Evolutionary conservation across 306 rosid species (phyloP).

Genomic region (Vicia sativa): DNA sequence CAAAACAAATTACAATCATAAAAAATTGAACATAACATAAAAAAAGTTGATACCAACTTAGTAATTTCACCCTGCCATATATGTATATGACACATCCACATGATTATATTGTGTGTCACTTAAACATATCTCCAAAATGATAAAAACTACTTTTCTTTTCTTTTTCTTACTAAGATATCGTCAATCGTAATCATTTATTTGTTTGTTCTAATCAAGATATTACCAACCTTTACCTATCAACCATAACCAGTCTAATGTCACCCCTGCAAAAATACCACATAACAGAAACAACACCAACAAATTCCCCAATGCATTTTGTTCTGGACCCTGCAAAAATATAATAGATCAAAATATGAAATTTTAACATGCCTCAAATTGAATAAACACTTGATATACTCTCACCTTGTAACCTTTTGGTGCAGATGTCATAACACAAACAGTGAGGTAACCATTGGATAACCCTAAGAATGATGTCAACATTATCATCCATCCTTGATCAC

Average conservation of each 20-base stretch:
- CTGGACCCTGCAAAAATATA: conserved; percentile 70
- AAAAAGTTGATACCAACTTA: no score
- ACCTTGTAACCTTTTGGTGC: conserved; percentile 98
- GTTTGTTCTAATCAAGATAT: background rate
- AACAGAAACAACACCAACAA: conserved; percentile 73
- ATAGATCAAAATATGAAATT: conserved; percentile 13
- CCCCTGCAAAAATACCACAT: conserved; percentile 89
- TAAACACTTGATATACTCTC: conserved; percentile 10
- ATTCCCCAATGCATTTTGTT: conserved; percentile 95
- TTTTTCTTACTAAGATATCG: background rate
- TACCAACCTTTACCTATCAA: conserved; percentile 91
- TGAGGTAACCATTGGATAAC: conserved; percentile 80
- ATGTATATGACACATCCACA: background rate
- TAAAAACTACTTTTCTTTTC: background rate
- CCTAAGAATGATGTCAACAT: conserved; percentile 81
- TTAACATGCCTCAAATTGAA: background rate
- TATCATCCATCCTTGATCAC: conserved; percentile 93
- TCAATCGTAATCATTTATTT: background rate
- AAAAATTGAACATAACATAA: no score
- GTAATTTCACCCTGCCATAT: background rate
- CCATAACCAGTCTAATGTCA: conserved; percentile 89
- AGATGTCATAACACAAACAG: conserved; percentile 85
- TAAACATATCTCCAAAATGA: background rate
- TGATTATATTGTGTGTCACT: background rate
- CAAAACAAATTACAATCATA: no score